Base-by-base conservation (phyloP, 495 filamentous ascomycete genomes). In the Hamigera avellanea region DNA sequence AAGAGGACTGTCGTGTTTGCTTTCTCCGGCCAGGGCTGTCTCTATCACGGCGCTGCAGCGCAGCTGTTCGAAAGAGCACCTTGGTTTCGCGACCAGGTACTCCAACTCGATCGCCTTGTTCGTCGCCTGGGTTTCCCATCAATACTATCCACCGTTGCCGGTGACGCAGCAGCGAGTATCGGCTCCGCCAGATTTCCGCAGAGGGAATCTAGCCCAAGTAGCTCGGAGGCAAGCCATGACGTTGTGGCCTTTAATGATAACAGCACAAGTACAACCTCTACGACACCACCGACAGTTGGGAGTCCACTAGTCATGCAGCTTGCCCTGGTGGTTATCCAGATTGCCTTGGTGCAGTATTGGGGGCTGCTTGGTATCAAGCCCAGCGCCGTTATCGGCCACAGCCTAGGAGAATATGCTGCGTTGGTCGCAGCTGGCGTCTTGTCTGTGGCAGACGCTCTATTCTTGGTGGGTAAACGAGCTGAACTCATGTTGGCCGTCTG, bases 391-490 rank as follows among this genome's bases (percentile, higher is more conserved):
- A 64, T 94, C 25, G 88, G 88, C 16, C 87, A 94, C 62, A 91
- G 84, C 52, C 47, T 78, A 9, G 87, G 87, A 38, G 87, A 95
- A 54, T 94, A 89, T 59, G 85, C 87, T 32, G 87, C 88, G 12
- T 64, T 94, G 2, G 72, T 88, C 48, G 77, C 80, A 25, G 77
- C 87, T 13, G 87, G 85, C 36, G 78, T 93, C 10, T 57, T 95
- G 10, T 82, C 80, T 8, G 80, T 75, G 19, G 76, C 73, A 42
- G 86, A 93, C 49, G 78, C 81, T 18, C 76, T 95, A 46, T 85
- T 79, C 46, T 67, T 59, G 0, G 53, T 52, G 3, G 53, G 50
- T 1, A 9, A 30, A 0, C 39, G 57, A 2, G 57, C 57, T 2
- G 14, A 28, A n/a, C 25, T 60, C 6, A 15, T 54, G 2, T 26